A percentile compares a stretch with the other conserved stretches of the same genome.
phyloP scores from a whole-genome alignment of 257 asterid genomes.

The Solanum pimpinellifolium region DNA sequence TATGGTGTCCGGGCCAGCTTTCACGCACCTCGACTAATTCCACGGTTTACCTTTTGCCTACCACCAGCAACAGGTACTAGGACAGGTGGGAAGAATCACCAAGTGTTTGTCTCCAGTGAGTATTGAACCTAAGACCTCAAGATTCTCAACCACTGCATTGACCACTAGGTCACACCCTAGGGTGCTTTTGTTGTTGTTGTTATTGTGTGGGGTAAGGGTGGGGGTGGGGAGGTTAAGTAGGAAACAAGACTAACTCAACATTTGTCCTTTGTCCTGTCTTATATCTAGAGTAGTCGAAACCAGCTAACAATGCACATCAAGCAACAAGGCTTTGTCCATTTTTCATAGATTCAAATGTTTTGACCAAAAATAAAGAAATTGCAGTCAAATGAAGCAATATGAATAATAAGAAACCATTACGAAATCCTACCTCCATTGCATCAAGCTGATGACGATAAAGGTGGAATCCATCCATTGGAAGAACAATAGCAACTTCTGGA shows the following conservation, averaged over 20 bases:
- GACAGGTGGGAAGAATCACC: too few relatives aligned
- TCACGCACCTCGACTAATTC: too few relatives aligned
- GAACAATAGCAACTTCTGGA: constrained; percentile 62
- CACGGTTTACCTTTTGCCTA: too few relatives aligned
- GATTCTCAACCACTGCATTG: too few relatives aligned
- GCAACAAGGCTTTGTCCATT: not conserved
- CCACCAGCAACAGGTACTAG: too few relatives aligned
- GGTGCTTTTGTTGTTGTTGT: too few relatives aligned
- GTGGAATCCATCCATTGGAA: constrained; percentile 99
- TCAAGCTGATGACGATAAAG: constrained; percentile 86
- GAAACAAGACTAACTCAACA: not conserved
- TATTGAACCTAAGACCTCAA: too few relatives aligned
- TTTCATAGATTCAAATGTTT: not conserved
- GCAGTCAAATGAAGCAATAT: not conserved
- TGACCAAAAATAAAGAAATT: not conserved
- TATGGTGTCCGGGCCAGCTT: too few relatives aligned
- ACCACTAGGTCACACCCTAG: too few relatives aligned
- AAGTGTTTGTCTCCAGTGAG: too few relatives aligned
- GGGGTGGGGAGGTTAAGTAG: too few relatives aligned
- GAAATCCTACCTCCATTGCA: constrained; percentile 63
- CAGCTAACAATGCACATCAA: not conserved
- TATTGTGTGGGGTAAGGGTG: too few relatives aligned
- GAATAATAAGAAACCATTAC: not conserved
- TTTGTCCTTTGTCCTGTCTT: not conserved
- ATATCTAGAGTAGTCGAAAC: not conserved